Evolutionary conservation across 352 stramenopile species (phyloP).

Genomic region (Elongisporangium anandrum): DNA sequence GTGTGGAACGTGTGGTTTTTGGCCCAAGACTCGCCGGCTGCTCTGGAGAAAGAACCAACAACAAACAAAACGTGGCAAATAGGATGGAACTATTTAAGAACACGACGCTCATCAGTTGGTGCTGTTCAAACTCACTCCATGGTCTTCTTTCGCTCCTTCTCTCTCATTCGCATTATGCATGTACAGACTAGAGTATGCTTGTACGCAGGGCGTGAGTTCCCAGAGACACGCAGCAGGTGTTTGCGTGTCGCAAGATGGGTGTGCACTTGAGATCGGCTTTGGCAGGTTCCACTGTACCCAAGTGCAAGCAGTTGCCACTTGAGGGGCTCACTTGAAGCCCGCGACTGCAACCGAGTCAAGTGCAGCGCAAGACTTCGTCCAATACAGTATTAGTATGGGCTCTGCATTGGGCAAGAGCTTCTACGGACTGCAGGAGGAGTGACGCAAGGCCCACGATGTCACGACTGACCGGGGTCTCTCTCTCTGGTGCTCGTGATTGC

Average conservation of each 20-base stretch:
- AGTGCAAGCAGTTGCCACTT: background rate
- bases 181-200: background rate
- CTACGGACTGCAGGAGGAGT: background rate
- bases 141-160: too few species aligned
- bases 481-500: background rate
- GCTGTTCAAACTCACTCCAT: background rate
- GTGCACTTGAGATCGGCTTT: background rate
- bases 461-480: too few species aligned
- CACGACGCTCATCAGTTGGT: background rate
- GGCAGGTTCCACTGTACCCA: background rate
- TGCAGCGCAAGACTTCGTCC: too few species aligned
- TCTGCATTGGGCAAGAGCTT: background rate
- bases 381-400: too few species aligned
- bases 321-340: background rate
- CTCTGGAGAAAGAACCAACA: conserved; percentile 1
- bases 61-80: conserved; percentile 30
- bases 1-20: conserved; percentile 37
- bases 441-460: background rate
- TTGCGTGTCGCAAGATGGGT: background rate
- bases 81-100: conserved; percentile 41
- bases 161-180: background rate
- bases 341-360: too few species aligned
- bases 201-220: background rate
- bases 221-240: background rate
- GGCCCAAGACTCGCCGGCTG: conserved; percentile 11